These are phyloP conservation scores for Trichomonas vaginalis DNA, from an alignment of 208 protist genomes.

Conservation along the genomic window DNA sequence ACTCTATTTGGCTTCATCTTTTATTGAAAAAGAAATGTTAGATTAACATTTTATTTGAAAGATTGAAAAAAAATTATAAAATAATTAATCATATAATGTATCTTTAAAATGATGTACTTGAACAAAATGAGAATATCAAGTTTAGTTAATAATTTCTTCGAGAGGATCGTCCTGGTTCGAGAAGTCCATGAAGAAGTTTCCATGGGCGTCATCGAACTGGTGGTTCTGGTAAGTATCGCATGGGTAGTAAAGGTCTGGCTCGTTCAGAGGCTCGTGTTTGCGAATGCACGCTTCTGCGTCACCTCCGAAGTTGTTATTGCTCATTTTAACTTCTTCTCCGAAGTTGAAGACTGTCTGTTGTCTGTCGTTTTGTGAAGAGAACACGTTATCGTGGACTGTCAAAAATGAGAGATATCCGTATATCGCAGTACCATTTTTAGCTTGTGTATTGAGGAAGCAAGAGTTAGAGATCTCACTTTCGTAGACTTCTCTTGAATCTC, in stretches of 20 bases:
- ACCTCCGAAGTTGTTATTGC: neutral
- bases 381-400: neutral
- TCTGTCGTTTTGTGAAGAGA: neutral
- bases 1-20: too few species aligned
- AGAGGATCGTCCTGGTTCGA: neutral
- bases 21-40: too few species aligned
- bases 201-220: neutral
- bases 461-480: constrained; percentile 15
- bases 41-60: too few species aligned
- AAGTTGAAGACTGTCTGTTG: neutral
- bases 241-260: neutral
- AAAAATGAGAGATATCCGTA: neutral
- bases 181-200: neutral
- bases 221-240: neutral
- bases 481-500: neutral
- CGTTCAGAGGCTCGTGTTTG: neutral
- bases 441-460: neutral
- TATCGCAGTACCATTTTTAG: neutral
- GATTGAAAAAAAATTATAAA: too few species aligned
- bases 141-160: neutral
- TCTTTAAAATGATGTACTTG: too few species aligned
- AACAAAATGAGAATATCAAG: too few species aligned
- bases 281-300: neutral
- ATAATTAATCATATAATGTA: too few species aligned
- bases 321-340: neutral